These are phyloP conservation scores for Agarophyton chilense DNA, from an alignment of 23 red algal species.

Conservation along the genomic window DNA sequence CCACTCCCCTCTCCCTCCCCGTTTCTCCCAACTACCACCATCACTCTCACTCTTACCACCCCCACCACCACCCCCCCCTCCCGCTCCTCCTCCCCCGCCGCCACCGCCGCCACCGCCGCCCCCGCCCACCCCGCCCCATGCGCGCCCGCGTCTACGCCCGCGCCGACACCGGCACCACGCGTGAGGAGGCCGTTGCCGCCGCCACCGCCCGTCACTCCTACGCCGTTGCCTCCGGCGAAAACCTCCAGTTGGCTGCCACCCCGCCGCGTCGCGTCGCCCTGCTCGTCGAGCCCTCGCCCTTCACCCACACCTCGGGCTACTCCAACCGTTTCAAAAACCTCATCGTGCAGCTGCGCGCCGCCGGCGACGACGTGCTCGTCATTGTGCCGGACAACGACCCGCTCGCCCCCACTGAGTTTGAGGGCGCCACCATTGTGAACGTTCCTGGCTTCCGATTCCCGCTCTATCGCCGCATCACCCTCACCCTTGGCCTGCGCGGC, in stretches of 20 bases:
- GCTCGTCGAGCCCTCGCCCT: constrained; percentile 95
- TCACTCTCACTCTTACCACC: neutral
- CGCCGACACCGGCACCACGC: constrained; percentile 37
- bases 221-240: constrained; percentile 44
- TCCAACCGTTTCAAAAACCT: constrained; percentile 92
- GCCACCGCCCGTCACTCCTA: constrained; percentile 38
- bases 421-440: constrained; percentile 74
- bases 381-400: constrained; percentile 88
- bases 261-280: constrained; percentile 81
- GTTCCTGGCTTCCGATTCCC: constrained; percentile 93
- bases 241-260: constrained; percentile 51
- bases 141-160: neutral
- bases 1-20: neutral
- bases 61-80: neutral
- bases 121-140: neutral
- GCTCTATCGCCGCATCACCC: constrained; percentile 86
- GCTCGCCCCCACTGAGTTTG: constrained; percentile 85
- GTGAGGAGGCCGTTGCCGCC: constrained; percentile 45
- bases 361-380: constrained; percentile 94
- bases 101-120: neutral
- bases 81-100: no score
- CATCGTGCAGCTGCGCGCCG: constrained; percentile 69
- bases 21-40: neutral
- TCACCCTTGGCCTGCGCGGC: constrained; percentile 79
- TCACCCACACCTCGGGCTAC: constrained; percentile 95